Conservation (phyloP, 768 basidiomycete species). For the Mycena sanguinolenta region DNA sequence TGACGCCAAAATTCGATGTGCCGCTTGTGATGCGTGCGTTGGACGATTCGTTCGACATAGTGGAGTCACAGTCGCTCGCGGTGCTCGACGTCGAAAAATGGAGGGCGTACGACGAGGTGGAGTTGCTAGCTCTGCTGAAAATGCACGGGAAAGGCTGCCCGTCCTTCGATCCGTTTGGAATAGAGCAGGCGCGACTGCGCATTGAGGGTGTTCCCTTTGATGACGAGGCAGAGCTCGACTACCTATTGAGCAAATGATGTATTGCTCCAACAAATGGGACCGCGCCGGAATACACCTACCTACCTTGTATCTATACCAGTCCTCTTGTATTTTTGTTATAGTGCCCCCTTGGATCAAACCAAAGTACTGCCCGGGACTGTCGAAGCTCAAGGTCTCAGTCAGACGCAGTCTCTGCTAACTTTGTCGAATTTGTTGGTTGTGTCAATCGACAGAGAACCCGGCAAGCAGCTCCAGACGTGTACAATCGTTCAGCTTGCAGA, state of each 20-base stretch:
- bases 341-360: no score
- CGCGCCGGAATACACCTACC: no score
- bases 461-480: no score
- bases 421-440: no score
- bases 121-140: background rate
- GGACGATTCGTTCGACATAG: conserved; percentile 16
- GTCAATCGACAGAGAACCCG: no score
- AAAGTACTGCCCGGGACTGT: no score
- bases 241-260: background rate
- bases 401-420: no score
- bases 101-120: background rate
- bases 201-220: conserved; percentile 12
- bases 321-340: no score
- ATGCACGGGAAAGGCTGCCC: background rate
- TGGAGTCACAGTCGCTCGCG: conserved; percentile 22
- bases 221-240: conserved; percentile 17
- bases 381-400: no score
- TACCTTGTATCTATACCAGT: no score
- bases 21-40: background rate
- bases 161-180: conserved; percentile 16
- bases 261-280: background rate
- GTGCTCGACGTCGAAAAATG: conserved; percentile 11
- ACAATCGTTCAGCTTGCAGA: no score
- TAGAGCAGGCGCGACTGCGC: conserved; percentile 18
- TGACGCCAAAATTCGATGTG: conserved; percentile 14